phyloP scores from a whole-genome alignment of 169 alveolate genomes.

The Eimeria sp. region DNA sequence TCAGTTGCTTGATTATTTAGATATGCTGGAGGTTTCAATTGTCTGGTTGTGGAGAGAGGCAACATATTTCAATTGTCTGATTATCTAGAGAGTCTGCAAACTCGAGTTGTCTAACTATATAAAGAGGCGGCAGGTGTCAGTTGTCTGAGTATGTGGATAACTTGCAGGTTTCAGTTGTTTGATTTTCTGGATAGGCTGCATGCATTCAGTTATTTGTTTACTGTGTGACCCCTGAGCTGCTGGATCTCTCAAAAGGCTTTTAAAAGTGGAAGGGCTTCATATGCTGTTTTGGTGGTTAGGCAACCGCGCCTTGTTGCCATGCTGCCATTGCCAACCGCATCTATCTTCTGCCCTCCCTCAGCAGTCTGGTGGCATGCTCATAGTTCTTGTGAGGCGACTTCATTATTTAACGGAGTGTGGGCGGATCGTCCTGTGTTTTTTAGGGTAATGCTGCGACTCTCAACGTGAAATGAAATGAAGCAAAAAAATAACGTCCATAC shows the following conservation, averaged over 20 bases:
- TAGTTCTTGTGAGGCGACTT: background rate
- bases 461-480: background rate
- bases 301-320: background rate
- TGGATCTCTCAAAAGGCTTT: background rate
- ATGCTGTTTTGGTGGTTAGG: background rate
- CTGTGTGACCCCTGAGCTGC: background rate
- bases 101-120: no score
- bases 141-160: no score
- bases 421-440: background rate
- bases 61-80: no score
- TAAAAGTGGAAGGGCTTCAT: background rate
- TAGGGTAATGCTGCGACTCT: background rate
- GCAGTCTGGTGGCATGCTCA: background rate
- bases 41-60: no score
- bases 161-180: no score
- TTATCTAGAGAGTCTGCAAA: no score
- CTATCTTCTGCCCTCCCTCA: background rate
- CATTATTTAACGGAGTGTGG: background rate
- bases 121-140: no score
- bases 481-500: background rate
- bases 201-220: background rate
- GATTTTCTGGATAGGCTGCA: no score
- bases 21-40: no score
- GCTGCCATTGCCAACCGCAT: background rate
- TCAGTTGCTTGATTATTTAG: no score